Conservation (phyloP, 1,284 basidiomycete genomes). For the Ustilago loliicola region DNA sequence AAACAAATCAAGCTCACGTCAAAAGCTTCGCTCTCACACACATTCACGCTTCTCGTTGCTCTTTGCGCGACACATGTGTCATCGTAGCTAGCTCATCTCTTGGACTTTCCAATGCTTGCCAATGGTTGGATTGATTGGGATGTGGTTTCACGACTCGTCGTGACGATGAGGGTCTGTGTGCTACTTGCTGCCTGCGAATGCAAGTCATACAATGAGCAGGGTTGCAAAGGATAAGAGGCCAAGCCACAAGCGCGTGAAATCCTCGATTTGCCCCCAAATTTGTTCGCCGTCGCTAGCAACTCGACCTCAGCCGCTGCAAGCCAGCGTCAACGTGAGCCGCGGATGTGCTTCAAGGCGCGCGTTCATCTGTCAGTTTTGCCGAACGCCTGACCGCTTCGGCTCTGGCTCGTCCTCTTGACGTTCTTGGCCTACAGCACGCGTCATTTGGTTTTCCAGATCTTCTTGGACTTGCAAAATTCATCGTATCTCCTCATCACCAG, state of each 20-base stretch:
- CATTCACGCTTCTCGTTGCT: background rate
- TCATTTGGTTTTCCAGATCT: no score
- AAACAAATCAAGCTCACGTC: constrained; percentile 3
- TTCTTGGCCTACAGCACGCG: no score
- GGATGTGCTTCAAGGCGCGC: background rate
- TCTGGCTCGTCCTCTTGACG: no score
- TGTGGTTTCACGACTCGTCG: background rate
- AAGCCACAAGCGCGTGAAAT: constrained; percentile 13
- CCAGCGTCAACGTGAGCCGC: background rate
- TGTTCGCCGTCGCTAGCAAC: background rate
- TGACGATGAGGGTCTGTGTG: background rate
- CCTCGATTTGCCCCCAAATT: background rate
- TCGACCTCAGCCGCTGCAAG: background rate
- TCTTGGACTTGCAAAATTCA: no score
- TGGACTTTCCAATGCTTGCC: background rate
- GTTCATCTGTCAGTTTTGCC: no score
- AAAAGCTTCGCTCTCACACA: background rate
- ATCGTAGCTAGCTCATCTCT: background rate
- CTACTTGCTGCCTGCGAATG: background rate
- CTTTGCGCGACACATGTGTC: background rate
- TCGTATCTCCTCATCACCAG: no score
- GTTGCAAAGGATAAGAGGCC: background rate
- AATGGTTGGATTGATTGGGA: background rate
- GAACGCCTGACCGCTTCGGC: no score
- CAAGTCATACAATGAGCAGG: background rate